phyloP scores from a whole-genome alignment of 164 flowering plant genomes.

The Santalum album region DNA sequence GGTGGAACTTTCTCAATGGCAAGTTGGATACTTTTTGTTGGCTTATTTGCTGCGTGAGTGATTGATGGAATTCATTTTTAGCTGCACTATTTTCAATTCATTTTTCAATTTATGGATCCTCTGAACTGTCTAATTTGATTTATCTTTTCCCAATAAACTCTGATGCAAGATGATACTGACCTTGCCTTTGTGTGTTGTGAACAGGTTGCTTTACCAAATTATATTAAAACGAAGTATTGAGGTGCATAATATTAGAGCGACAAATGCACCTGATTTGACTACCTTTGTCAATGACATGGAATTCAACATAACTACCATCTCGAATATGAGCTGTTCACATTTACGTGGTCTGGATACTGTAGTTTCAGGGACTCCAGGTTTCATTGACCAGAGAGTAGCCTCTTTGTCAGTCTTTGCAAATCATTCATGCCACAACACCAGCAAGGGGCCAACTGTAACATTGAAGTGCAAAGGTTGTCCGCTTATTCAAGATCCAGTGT shows the following conservation, averaged over 20 bases:
- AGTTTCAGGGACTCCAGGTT: conserved; percentile 62
- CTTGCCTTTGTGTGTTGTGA: conserved; percentile 17
- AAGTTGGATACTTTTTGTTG: conserved; percentile 81
- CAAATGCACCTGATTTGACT: conserved; percentile 73
- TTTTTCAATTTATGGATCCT: no score
- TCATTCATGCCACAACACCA: conserved; percentile 71
- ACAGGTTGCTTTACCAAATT: conserved; percentile 87
- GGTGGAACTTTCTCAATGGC: conserved; percentile 91
- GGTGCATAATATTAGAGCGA: conserved; percentile 70
- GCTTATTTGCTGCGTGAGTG: conserved; percentile 88
- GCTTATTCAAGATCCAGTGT: conserved; percentile 40
- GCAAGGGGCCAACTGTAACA: conserved; percentile 64
- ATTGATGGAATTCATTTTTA: conserved; percentile 3
- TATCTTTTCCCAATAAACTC: conserved; percentile 2
- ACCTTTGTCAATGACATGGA: conserved; percentile 78
- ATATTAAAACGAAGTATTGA: conserved; percentile 73
- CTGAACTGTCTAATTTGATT: no score
- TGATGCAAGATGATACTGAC: conserved; percentile 12
- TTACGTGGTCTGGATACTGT: conserved; percentile 65
- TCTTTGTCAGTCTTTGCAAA: conserved; percentile 51
- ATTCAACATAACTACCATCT: conserved; percentile 78
- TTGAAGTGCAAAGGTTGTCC: conserved; percentile 59
- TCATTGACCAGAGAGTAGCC: conserved; percentile 37
- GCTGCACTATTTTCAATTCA: neutral
- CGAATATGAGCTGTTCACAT: conserved; percentile 89